Evolutionary conservation across 305 asterid species (phyloP), one percentile per base, ranked within the genome.

Genomic region (Fraxinus floribunda): DNA sequence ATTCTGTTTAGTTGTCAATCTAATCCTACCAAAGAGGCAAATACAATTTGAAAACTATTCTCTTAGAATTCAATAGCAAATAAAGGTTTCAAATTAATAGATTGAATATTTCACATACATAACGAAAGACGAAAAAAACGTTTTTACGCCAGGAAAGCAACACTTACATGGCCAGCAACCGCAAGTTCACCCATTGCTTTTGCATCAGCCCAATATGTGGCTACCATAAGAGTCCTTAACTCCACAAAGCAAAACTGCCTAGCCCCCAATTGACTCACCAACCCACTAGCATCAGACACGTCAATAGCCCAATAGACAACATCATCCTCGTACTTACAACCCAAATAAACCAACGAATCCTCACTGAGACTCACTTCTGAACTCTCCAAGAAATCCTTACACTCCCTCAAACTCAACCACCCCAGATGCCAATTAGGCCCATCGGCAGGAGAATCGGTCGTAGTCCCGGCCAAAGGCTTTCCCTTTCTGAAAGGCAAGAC

Each of bases 191-290:
- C 97, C 99, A 94, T 95, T 75, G 93, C 91, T 8, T 73, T 83
- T 52, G 87, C 79, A 88, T 95, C 93, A 16, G 91, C 90, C 99
- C 99, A 95, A 87, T 95, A 98, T 84, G 99, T 90, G 68, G 99
- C 99, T 78, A 95, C 98, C 99, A 95, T 95, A 39, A 95, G 89
- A 78, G 98, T 95, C 91, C 98, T 93, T 88, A 95, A 70, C 90
- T 94, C 99, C 82, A 93, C 98, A 83, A 95, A 95, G 87, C 92
- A 92, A 85, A 91, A 86, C 73, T 90, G 91, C 34, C 83, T 88
- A 32, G 84, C 86, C 24, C 97, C 97, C 89, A 95, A 81, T 78
- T 85, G 89, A 82, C 75, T 86, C 60, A 90, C 97, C 90, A 92
- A 77, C 1, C 76, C 91, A 85, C 86, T 83, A 83, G 87, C 96